Evolutionary conservation across 2,329 filamentous ascomycete genomes (phyloP).

Genomic region (Pestalotiopsis sp.): DNA sequence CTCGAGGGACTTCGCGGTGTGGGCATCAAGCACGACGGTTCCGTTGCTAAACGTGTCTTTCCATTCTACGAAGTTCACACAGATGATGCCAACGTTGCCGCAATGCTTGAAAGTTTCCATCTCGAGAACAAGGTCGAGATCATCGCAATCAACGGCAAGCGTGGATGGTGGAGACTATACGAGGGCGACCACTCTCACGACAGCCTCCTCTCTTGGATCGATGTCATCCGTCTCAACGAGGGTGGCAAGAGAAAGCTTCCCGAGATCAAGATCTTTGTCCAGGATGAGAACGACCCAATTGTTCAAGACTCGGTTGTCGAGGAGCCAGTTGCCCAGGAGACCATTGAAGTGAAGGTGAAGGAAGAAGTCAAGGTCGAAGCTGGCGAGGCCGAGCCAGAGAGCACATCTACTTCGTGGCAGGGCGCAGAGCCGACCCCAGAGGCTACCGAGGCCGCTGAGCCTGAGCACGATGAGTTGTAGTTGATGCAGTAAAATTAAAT

Average conservation of each 20-base stretch:
- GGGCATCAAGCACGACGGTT: conserved; percentile 68
- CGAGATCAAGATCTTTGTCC: conserved; percentile 53
- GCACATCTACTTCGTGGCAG: conserved; percentile 28
- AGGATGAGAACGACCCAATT: conserved; percentile 40
- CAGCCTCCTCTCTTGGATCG: conserved; percentile 82
- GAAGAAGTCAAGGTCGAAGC: conserved; percentile 30
- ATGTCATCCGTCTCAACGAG: conserved; percentile 88
- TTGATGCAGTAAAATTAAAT: conserved; percentile 2
- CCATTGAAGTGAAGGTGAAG: conserved; percentile 42
- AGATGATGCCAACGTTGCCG: conserved; percentile 56
- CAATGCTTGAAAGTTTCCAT: conserved; percentile 62
- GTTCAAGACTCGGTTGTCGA: conserved; percentile 42
- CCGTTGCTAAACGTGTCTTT: conserved; percentile 70
- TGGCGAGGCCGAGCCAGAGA: conserved; percentile 20
- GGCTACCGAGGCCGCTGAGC: conserved; percentile 31
- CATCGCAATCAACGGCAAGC: conserved; percentile 81
- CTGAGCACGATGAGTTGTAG: conserved; percentile 54
- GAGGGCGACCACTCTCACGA: conserved; percentile 59
- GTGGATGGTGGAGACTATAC: conserved; percentile 83
- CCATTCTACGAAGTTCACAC: conserved; percentile 78
- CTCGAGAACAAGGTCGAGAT: conserved; percentile 67
- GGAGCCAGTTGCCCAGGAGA: conserved; percentile 41
- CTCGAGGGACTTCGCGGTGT: conserved; percentile 71
- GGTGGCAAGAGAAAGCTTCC: conserved; percentile 77
- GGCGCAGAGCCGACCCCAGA: conserved; percentile 36